Percentiles rank a stretch among this genome's conserved stretches.
Conservation (phyloP, 306 rosid genomes). For the Herpetospermum pedunculosum region DNA sequence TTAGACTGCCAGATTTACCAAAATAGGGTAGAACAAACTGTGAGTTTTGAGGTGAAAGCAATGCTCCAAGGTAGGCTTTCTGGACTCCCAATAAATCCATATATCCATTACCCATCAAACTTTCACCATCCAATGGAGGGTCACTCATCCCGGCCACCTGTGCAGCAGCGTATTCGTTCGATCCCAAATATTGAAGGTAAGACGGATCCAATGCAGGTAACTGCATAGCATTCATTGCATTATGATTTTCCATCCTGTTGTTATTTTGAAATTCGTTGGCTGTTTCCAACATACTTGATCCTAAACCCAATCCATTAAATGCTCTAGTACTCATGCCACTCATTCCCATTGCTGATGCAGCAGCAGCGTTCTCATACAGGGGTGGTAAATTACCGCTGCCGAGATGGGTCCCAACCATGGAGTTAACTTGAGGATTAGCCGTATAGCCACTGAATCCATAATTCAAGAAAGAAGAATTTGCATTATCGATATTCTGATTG, state of each 20-base stretch:
- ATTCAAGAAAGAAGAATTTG: slow-evolving; percentile 46
- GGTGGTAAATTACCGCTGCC: slow-evolving; percentile 70
- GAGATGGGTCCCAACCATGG: slow-evolving; percentile 61
- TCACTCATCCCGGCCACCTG: slow-evolving; percentile 64
- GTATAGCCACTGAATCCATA: slow-evolving; percentile 56
- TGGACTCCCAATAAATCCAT: slow-evolving; percentile 67
- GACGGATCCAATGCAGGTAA: slow-evolving; percentile 63
- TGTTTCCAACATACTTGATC: slow-evolving; percentile 40
- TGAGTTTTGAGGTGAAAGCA: slow-evolving; percentile 63
- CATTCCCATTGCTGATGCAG: slow-evolving; percentile 62
- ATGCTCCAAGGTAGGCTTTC: slow-evolving; percentile 65
- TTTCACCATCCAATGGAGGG: slow-evolving; percentile 50
- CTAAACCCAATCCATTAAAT: slow-evolving; percentile 47
- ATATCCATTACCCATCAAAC: slow-evolving; percentile 42
- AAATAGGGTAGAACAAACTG: slow-evolving; percentile 50
- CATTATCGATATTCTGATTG: slow-evolving; percentile 48
- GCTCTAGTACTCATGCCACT: slow-evolving; percentile 65
- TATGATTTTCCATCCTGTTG: slow-evolving; percentile 59
- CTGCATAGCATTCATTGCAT: slow-evolving; percentile 47
- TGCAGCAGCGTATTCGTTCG: slow-evolving; percentile 66
- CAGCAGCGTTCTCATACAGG: slow-evolving; percentile 73
- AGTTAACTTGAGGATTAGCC: slow-evolving; percentile 52
- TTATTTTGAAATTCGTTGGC: slow-evolving; percentile 44
- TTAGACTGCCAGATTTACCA: slow-evolving; percentile 51
- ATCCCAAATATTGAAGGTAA: slow-evolving; percentile 71